Evolutionary conservation across 441 rosid genomes (phyloP), one percentile per base, ranked within the genome.

Genomic region (Macaranga tanarius): DNA sequence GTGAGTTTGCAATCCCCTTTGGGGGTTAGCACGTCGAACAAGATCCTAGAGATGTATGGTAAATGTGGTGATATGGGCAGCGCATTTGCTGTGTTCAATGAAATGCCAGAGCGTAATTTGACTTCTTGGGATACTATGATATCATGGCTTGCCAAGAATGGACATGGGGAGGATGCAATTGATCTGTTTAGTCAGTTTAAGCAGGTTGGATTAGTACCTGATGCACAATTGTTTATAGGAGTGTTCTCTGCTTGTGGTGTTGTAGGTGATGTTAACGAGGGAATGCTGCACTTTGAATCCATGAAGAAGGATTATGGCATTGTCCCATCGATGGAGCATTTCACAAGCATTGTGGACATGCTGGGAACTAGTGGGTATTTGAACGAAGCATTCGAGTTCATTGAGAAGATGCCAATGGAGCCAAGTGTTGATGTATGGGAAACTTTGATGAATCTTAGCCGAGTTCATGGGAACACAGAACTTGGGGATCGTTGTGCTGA

Each of bases 401-500:
- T 84, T 4, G 91, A 87, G 70, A 85, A 82, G 63, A 86, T 95
- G 89, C 95, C 95, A 7, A 10, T 84, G 61, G 83, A 86, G 77
- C 88, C 97, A 20, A 85, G 74, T 72, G 76, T 73, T 68, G 88
- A 85, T 68, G 79, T 91, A 55, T 92, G 97, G 97, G 91, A 87
- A 80, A 84, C 85, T 45, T 75, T 95, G 67, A 90, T 92, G 98
- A 83, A 83, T 69, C 86, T 85, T 10, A 79, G 93, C 77, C 81
- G 97, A 68, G 78, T 86, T 44, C 97, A 92, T 58, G 98, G 98
- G 25, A 75, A 90, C 75, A 69, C 79, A 63, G 97, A 86, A 82
- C 95, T 91, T 2, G 99, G 99, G n/a, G 90, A 91, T 81, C 86
- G 77, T 4, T 92, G 96, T 74, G 91, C 96, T 72, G 91, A 88